phyloP scores from a whole-genome alignment of 192 early-diverging fungal genomes.

The Gamsiella multidivaricata region DNA sequence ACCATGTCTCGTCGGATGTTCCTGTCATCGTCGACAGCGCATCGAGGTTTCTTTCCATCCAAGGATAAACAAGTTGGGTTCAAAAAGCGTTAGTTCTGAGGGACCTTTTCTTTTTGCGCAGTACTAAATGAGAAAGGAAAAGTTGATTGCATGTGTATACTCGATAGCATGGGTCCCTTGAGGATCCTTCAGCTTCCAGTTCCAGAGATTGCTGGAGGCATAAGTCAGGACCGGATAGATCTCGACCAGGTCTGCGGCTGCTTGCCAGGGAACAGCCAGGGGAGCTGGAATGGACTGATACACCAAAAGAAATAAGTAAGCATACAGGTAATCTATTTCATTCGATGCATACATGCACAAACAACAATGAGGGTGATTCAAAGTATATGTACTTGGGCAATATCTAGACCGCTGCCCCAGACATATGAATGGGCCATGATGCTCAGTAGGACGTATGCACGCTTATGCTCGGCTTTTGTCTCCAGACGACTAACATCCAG shows the following conservation, averaged over 20 bases:
- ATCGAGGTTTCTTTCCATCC: constrained; percentile 79
- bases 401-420: constrained; percentile 83
- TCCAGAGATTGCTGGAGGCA: constrained; percentile 87
- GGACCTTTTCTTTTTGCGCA: no score
- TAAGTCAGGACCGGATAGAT: constrained; percentile 89
- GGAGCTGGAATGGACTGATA: constrained; percentile 75
- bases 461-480: constrained; percentile 73
- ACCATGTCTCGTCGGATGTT: constrained; percentile 93
- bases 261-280: constrained; percentile 88
- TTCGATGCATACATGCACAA: no score
- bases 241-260: constrained; percentile 74
- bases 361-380: no score
- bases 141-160: no score
- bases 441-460: constrained; percentile 85
- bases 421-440: constrained; percentile 93
- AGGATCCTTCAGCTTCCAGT: constrained; percentile 83
- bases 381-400: constrained; percentile 67
- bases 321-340: no score
- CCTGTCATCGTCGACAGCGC: constrained; percentile 87
- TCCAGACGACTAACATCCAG: constrained; percentile 67
- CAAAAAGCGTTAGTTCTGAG: no score
- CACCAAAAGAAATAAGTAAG: no score
- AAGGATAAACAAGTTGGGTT: not conserved
- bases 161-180: constrained; percentile 74
- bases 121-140: no score